Percentiles rank a stretch among this genome's conserved stretches.
Evolutionary conservation across 164 flowering plant species (phyloP).

Genomic region (Aristolochia fimbriata): DNA sequence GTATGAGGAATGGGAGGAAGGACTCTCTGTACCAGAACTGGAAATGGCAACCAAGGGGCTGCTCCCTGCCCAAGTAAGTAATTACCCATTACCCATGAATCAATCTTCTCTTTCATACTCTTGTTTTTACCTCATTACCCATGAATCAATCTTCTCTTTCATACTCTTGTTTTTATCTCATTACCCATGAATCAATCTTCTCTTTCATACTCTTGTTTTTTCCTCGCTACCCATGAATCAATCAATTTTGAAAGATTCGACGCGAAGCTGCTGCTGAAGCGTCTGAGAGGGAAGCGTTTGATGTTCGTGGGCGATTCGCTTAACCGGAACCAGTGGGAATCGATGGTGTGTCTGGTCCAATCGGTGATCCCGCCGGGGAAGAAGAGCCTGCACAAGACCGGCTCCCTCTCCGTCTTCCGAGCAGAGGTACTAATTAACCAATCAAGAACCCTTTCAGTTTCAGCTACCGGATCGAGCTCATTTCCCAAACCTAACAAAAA

Average conservation of each 20-base stretch:
- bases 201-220: too few species aligned
- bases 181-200: not conserved
- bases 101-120: too few species aligned
- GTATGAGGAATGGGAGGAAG: constrained; percentile 78
- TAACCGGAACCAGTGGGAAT: constrained; percentile 97
- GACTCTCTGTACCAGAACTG: constrained; percentile 81
- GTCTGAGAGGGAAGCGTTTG: constrained; percentile 73
- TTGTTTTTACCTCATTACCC: too few species aligned
- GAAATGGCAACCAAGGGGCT: constrained; percentile 94
- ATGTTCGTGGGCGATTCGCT: constrained; percentile 97
- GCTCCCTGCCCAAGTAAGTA: constrained; percentile 51
- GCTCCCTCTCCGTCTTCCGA: constrained; percentile 72
- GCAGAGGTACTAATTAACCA: constrained; percentile 37
- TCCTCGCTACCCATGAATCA: too few species aligned
- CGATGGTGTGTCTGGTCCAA: constrained; percentile 90
- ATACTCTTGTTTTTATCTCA: too few species aligned
- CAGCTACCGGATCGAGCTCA: not conserved
- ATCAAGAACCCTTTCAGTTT: too few species aligned
- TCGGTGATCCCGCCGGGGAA: constrained; percentile 61
- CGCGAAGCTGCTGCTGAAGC: constrained; percentile 64
- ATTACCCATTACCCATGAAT: too few species aligned
- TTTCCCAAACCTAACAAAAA: too few species aligned
- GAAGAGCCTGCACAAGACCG: constrained; percentile 66
- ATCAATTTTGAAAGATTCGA: constrained; percentile 43
- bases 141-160: too few species aligned